These are phyloP conservation scores for Tricholoma sp. DNA, from an alignment of 768 basidiomycete genomes.

Conservation along the genomic window DNA sequence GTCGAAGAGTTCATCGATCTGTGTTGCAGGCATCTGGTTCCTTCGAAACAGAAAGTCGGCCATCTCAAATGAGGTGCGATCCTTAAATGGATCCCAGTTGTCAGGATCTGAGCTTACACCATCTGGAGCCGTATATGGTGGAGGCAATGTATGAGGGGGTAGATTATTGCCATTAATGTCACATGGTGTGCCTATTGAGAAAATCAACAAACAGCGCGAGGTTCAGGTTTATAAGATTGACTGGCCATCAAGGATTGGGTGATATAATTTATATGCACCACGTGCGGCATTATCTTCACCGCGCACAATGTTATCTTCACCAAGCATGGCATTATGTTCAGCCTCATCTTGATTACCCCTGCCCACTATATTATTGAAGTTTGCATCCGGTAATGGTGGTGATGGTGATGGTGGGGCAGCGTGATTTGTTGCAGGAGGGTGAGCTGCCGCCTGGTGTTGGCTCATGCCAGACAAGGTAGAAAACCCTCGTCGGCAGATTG, in stretches of 20 bases:
- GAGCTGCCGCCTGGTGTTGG: not conserved
- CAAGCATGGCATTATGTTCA: not conserved
- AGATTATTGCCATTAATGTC: slow-evolving; percentile 5
- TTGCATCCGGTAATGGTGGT: not conserved
- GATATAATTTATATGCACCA: not conserved
- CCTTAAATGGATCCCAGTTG: slow-evolving; percentile 13
- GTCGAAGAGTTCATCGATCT: slow-evolving; percentile 22
- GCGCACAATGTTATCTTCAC: not conserved
- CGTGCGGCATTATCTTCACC: not conserved
- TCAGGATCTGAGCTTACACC: not conserved
- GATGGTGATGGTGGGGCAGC: not conserved
- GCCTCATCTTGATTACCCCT: no score
- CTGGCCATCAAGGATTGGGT: not conserved
- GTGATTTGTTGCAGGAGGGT: not conserved
- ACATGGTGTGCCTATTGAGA: slow-evolving; percentile 8
- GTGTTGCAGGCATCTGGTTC: slow-evolving; percentile 16
- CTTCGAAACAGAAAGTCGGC: slow-evolving; percentile 14
- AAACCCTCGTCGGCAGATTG: not conserved
- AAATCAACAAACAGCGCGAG: not conserved
- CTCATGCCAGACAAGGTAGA: not conserved
- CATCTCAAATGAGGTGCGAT: slow-evolving; percentile 7
- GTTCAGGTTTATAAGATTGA: not conserved
- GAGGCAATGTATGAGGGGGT: slow-evolving; percentile 5
- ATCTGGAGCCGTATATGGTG: not conserved
- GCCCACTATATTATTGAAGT: not conserved